phyloP scores from a whole-genome alignment of 768 basidiomycete genomes.

The Boletus subparvulus region DNA sequence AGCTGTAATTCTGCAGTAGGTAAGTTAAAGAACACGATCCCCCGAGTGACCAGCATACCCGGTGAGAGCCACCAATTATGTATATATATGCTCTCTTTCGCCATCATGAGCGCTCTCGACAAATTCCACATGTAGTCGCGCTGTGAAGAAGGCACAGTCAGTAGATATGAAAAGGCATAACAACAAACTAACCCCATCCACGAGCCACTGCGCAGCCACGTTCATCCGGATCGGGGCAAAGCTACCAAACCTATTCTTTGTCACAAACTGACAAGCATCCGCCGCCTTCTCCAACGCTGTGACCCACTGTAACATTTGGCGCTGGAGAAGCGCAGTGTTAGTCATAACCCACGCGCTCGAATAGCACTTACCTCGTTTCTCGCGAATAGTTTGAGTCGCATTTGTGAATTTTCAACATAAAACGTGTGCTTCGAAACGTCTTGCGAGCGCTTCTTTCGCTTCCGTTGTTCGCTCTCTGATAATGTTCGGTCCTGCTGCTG shows the following conservation, averaged over 20 bases:
- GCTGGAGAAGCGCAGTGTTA: conserved; percentile 39
- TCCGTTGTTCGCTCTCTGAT: conserved; percentile 41
- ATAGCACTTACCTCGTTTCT: conserved; percentile 66
- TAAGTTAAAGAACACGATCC: not conserved
- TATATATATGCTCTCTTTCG: conserved; percentile 86
- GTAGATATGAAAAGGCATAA: not conserved
- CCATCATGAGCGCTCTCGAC: conserved; percentile 85
- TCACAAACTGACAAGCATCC: conserved; percentile 71
- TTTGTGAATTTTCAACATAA: conserved; percentile 89
- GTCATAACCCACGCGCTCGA: not conserved
- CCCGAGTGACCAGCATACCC: conserved; percentile 41
- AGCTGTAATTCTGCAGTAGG: conserved; percentile 67
- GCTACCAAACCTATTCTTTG: conserved; percentile 85
- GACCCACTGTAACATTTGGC: conserved; percentile 98
- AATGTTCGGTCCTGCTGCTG: conserved; percentile 18
- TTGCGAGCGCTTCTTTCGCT: conserved; percentile 46
- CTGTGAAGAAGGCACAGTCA: conserved; percentile 38
- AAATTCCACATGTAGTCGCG: conserved; percentile 99
- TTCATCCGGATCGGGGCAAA: conserved; percentile 92
- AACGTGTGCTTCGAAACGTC: conserved; percentile 93
- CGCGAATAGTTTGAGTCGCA: conserved; percentile 81
- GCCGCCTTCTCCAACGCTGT: conserved; percentile 84
- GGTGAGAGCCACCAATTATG: conserved; percentile 99
- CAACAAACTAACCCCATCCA: conserved; percentile 76
- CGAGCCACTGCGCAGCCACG: conserved; percentile 96